Evolutionary conservation across 2,329 filamentous ascomycete species (phyloP).

Genomic region (Arthrobotrys iridis): DNA sequence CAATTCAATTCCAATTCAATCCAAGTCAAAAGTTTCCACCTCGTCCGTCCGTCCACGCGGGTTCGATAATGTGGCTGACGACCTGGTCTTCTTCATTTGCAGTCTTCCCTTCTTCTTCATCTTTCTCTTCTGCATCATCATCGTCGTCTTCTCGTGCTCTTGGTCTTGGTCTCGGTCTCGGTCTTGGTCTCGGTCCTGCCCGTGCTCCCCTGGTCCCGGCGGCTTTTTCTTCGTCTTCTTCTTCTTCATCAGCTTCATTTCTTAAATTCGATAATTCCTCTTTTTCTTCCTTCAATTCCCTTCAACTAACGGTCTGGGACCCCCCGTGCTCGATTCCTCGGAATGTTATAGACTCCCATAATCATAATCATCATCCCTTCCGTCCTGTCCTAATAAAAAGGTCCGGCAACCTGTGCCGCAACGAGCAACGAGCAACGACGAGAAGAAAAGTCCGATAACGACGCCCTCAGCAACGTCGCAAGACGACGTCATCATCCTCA

Average conservation of each 20-base stretch:
- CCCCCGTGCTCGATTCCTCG: slow-evolving; percentile 43
- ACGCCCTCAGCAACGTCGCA: background rate
- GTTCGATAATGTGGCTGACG: slow-evolving; percentile 53
- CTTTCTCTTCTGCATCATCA: slow-evolving; percentile 38
- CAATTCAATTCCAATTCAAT: slow-evolving; percentile 11
- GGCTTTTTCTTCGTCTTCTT: slow-evolving; percentile 34
- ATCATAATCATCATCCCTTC: background rate
- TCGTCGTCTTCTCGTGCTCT: background rate
- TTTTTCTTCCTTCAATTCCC: slow-evolving; percentile 37
- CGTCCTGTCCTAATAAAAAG: background rate
- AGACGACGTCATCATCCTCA: slow-evolving; percentile 9
- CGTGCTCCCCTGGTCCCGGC: slow-evolving; percentile 37
- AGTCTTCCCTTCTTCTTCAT: slow-evolving; percentile 49
- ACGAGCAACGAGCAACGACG: slow-evolving; percentile 25
- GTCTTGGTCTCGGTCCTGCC: no score
- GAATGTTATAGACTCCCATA: slow-evolving; percentile 53
- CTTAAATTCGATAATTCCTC: no score
- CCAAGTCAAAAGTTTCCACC: slow-evolving; percentile 20
- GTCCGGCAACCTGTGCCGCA: background rate
- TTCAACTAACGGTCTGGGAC: slow-evolving; percentile 54
- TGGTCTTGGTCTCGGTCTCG: background rate
- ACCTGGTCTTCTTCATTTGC: slow-evolving; percentile 43
- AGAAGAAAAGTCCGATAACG: background rate
- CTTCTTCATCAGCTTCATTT: slow-evolving; percentile 1
- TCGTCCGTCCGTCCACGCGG: slow-evolving; percentile 52